Evolutionary conservation across 352 stramenopile genomes (phyloP).

Genomic region (Pythium volutum): DNA sequence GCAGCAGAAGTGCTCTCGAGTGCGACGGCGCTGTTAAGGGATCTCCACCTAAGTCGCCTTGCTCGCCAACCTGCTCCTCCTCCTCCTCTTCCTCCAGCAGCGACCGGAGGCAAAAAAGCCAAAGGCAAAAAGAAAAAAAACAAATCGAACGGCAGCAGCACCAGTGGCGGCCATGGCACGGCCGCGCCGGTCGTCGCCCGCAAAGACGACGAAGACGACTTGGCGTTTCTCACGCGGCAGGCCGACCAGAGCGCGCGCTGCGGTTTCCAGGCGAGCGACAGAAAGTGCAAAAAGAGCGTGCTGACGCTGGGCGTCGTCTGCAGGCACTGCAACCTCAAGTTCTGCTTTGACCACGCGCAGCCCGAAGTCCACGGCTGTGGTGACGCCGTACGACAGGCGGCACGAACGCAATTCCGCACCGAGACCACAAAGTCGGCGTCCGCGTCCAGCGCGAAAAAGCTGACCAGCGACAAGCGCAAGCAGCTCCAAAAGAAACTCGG

Average conservation of each 20-base stretch:
- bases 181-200: constrained; percentile 22
- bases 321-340: constrained; percentile 84
- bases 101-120: constrained; percentile 29
- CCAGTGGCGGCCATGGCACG: constrained; percentile 6
- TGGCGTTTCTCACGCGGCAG: constrained; percentile 69
- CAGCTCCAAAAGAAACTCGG: constrained; percentile 72
- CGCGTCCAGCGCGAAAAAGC: constrained; percentile 18
- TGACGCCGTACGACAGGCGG: constrained; percentile 56
- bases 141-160: constrained; percentile 7
- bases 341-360: constrained; percentile 74
- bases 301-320: constrained; percentile 66
- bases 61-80: constrained; percentile 37
- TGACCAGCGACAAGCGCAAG: constrained; percentile 56
- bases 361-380: constrained; percentile 81
- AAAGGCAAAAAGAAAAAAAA: constrained; percentile 36
- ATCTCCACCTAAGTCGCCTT: constrained; percentile 61
- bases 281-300: constrained; percentile 58
- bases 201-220: constrained; percentile 56
- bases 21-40: constrained; percentile 49
- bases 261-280: constrained; percentile 36
- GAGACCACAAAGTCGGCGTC: no score
- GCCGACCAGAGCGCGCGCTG: constrained; percentile 51
- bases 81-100: constrained; percentile 16
- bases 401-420: constrained; percentile 46
- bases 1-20: constrained; percentile 12